Base-by-base conservation (phyloP, 768 basidiomycete genomes). In the Lactarius akahatsu region DNA sequence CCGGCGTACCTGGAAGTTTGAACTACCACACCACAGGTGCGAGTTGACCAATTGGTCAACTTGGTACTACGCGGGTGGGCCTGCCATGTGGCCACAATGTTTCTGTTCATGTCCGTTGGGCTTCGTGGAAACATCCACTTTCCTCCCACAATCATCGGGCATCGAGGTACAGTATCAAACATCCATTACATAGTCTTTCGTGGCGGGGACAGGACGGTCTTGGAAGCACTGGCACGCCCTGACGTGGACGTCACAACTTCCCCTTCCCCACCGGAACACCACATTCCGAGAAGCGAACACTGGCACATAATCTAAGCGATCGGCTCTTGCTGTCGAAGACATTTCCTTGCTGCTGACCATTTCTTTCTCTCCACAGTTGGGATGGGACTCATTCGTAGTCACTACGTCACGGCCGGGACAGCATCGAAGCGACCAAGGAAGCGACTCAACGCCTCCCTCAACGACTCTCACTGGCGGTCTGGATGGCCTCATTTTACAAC, bases 151-250 rank as follows among this genome's bases (percentile, higher is more conserved):
- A 23, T 43, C 57, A 50, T 47, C 8, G 52, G 11, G 36, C 36
- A 23, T 36, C 2, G 26, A 26, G 59, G 30, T 30, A 26, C 47
- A 50, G 47, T 50, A 15, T 26, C 23, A 6, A 26, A 50, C 23
- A 10, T 23, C 18, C 28, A 28, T 20, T 30, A 67, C 61, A 62
- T 62, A 63, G 50, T n/a, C 23, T 2, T 50, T 52, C 50, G 63
- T 55, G 26, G 66, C 58, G 62, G 66, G 26, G 66, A 67, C 54
- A 63, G 54, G 62, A 20, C 66, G 62, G 62, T 56, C 57, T 59
- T 63, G 40, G 66, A 54, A 67, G 40, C 40, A n/a, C n/a, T n/a
- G n/a, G n/a, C n/a, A 32, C 18, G 23, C 9, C 47, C 38, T 63
- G 60, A 62, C 61, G 47, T 66, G 36, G 56, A 52, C 16, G 57